Evolutionary conservation across 1,139 yeast genomes (phyloP), one percentile per base, ranked within the genome.

Genomic region (Lodderomyces metapsilosis): DNA sequence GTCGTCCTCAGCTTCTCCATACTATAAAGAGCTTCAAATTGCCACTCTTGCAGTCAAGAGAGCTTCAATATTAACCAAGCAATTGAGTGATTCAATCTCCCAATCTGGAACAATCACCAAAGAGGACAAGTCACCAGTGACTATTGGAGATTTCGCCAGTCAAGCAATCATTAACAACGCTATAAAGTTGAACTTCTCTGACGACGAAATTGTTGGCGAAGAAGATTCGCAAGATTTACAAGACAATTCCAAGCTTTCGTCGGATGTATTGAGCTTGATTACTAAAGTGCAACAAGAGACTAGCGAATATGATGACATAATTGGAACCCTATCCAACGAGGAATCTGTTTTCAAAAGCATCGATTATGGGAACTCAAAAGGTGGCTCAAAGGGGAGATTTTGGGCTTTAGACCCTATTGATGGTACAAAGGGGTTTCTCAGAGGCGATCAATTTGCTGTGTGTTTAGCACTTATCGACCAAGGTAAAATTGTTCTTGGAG

Each of bases 361-460:
- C 48, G 96, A 91, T 59, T 66, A 72, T 46, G 98, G 98, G 36
- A 75, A 78, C 54, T 85, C 86, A 30, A 58, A 73, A 46, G 97
- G 97, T 42, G 95, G 96, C 3, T 53, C 68, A 30, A 69, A 64
- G 36, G 96, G 96, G 23, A 73, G 98, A 49, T 81, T 87, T 61
- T 92, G 99, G 99, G 96, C 98, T 0, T 68, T 92, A 56, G 99
- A 92, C 59, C 99, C 99, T 25, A 91, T 92, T 48, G 99, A 92
- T 59, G 99, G 99, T 12, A 92, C 99, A 16, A 91, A 91, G 60
- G 99, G 99, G 0, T 92, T 92, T 58, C 70, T 92, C 44, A 75
- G 99, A 58, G 95, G 96, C 34, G 98, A 91, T 48, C 99, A 92
- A 61, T 92, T 88, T 62, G 98, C 98, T 3, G 95, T 92, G 2